Percentiles rank a stretch among this genome's conserved stretches.
phyloP scores from a whole-genome alignment of 441 rosid genomes.

The Isatis lusitanica region DNA sequence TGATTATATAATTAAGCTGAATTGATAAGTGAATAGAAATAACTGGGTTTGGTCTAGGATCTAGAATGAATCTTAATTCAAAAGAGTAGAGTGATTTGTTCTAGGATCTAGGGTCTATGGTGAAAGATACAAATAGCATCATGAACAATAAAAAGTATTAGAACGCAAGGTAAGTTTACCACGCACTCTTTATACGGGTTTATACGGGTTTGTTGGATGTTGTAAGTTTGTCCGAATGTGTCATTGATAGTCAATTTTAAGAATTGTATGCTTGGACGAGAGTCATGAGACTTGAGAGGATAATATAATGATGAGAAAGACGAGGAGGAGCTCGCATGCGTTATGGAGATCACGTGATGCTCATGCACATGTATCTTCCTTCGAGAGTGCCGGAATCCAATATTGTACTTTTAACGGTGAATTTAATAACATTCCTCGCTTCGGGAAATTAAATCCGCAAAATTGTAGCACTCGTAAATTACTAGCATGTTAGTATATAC shows the following conservation, averaged over 20 bases:
- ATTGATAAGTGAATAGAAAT: neutral
- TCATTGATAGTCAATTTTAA: no score
- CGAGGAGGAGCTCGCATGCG: conserved; percentile 6
- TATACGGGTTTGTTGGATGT: no score
- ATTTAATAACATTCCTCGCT: neutral
- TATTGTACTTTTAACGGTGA: conserved; percentile 5
- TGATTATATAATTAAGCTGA: neutral
- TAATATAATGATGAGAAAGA: neutral
- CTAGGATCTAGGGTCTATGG: neutral
- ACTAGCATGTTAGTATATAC: neutral
- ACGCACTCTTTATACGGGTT: no score
- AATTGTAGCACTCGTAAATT: neutral
- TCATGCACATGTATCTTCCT: conserved; percentile 29
- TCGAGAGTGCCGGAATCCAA: conserved; percentile 13
- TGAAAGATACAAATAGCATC: neutral
- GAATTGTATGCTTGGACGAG: neutral
- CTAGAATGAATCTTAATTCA: neutral
- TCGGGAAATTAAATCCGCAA: neutral
- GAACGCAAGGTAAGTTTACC: neutral
- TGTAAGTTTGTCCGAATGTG: no score
- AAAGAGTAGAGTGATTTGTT: neutral
- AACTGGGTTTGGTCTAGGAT: neutral
- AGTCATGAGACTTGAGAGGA: neutral
- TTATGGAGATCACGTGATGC: conserved; percentile 22
- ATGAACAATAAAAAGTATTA: neutral